Conservation (phyloP, 176 grass and related monocot genomes). For the Thalia dealbata region DNA sequence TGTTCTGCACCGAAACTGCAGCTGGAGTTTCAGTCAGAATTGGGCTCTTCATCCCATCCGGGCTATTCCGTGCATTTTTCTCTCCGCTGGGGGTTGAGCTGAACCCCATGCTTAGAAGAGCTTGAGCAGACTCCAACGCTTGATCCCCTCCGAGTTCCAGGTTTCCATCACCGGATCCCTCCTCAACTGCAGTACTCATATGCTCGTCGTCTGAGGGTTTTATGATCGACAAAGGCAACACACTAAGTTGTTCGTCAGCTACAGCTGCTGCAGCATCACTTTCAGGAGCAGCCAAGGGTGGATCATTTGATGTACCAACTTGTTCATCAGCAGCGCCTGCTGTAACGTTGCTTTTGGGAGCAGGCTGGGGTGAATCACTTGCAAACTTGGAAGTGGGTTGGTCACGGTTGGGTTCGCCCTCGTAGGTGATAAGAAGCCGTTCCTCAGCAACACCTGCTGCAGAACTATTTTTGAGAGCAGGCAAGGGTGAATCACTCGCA, state of each 20-base stretch:
- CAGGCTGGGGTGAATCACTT: constrained; percentile 16
- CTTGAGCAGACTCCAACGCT: constrained; percentile 53
- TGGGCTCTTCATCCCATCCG: constrained; percentile 47
- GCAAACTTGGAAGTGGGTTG: constrained; percentile 36
- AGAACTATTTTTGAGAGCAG: background rate
- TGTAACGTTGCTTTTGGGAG: constrained; percentile 9
- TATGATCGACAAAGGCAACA: constrained; percentile 6
- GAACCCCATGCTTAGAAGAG: constrained; percentile 49
- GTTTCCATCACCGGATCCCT: constrained; percentile 18
- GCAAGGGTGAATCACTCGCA: constrained; percentile 22
- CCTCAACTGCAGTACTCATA: constrained; percentile 9
- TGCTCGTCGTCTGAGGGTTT: constrained; percentile 13
- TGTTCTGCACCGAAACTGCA: constrained; percentile 54
- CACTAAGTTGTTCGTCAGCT: constrained; percentile 22
- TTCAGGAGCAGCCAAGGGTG: constrained; percentile 18
- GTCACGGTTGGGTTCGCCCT: constrained; percentile 88
- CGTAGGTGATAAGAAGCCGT: constrained; percentile 89
- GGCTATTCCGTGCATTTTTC: constrained; percentile 21
- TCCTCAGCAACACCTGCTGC: constrained; percentile 7
- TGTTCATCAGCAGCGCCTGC: constrained; percentile 20
- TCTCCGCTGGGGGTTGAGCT: constrained; percentile 16
- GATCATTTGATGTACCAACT: constrained; percentile 5
- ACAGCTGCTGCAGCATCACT: constrained; percentile 3
- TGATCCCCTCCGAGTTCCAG: constrained; percentile 50
- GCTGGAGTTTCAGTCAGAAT: constrained; percentile 53